Percentiles rank a stretch among this genome's conserved stretches.
Evolutionary conservation across 2,329 filamentous ascomycete genomes (phyloP).

Genomic region (Neurospora crassa): DNA sequence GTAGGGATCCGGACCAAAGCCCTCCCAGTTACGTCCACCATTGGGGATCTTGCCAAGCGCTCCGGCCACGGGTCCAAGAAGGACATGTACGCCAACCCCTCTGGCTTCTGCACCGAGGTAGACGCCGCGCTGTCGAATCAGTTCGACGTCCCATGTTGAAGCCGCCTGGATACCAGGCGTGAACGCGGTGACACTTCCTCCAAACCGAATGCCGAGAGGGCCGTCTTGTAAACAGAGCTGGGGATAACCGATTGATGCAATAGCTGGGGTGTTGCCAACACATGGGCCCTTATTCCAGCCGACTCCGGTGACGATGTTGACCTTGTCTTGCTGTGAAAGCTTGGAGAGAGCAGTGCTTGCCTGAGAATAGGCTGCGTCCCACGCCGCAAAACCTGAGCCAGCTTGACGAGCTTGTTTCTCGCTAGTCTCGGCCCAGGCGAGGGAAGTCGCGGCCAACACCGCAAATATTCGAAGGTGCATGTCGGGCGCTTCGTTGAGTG

Average conservation of each 20-base stretch:
- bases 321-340: conserved; percentile 67
- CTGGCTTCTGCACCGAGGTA: conserved; percentile 62
- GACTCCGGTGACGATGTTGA: conserved; percentile 68
- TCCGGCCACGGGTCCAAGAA: conserved; percentile 68
- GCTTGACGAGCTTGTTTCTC: conserved; percentile 8
- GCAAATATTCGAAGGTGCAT: conserved; percentile 11
- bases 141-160: conserved; percentile 66
- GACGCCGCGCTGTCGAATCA: conserved; percentile 62
- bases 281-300: conserved; percentile 67
- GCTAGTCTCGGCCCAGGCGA: conserved; percentile 10
- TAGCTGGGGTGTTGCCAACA: conserved; percentile 51
- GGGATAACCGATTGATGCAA: conserved; percentile 53
- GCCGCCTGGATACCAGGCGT: conserved; percentile 72
- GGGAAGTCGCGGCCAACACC: conserved; percentile 12
- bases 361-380: conserved; percentile 61
- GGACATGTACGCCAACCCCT: conserved; percentile 61
- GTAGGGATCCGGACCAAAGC: conserved; percentile 71
- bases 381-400: conserved; percentile 27
- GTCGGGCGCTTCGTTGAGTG: neutral
- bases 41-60: conserved; percentile 63
- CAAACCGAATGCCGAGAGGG: conserved; percentile 65
- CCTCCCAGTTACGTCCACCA: conserved; percentile 77
- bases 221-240: conserved; percentile 73
- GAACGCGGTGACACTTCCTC: conserved; percentile 63
- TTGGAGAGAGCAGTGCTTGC: conserved; percentile 56